Evolutionary conservation across 2,329 filamentous ascomycete genomes (phyloP).

Genomic region (Cryphonectria parasitica): DNA sequence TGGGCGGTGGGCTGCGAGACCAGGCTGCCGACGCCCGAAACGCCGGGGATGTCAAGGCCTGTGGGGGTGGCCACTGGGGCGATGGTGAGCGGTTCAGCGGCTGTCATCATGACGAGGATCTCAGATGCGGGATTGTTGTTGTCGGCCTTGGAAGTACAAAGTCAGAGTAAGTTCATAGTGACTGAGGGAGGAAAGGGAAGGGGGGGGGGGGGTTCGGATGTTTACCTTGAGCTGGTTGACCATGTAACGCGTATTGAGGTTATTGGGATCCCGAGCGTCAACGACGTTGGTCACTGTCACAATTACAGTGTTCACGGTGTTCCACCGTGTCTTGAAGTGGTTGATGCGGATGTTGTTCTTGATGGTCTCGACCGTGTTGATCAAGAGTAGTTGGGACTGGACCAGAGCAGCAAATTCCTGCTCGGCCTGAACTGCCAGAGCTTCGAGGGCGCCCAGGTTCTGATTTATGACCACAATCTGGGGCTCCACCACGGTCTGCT

Average conservation of each 20-base stretch:
- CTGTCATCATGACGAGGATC: conserved; percentile 45
- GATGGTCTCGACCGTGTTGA: conserved; percentile 44
- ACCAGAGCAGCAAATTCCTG: conserved; percentile 43
- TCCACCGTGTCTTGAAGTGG: conserved; percentile 38
- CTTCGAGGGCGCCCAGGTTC: conserved; percentile 41
- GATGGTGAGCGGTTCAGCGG: conserved; percentile 42
- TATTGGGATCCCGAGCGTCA: conserved; percentile 38
- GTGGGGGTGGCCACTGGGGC: conserved; percentile 30
- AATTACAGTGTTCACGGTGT: conserved; percentile 42
- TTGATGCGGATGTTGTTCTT: conserved; percentile 50
- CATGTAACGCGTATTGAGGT: conserved; percentile 42
- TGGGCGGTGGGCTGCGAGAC: conserved; percentile 29
- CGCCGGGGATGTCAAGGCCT: conserved; percentile 18
- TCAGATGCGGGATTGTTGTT: conserved; percentile 41
- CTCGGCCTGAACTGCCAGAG: conserved; percentile 42
- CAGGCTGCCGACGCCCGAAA: conserved; percentile 18
- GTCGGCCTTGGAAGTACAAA: conserved; percentile 35
- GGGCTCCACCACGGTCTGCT: conserved; percentile 38
- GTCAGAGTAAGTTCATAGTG: not conserved
- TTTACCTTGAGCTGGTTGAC: conserved; percentile 41
- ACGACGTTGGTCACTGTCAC: conserved; percentile 43
- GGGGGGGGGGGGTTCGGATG: too few relatives aligned
- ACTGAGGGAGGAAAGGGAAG: not conserved
- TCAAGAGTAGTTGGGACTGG: conserved; percentile 42
- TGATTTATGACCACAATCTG: conserved; percentile 41